Base-by-base conservation (phyloP, 345 rosid species). In the Eucalyptus cladocalyx region DNA sequence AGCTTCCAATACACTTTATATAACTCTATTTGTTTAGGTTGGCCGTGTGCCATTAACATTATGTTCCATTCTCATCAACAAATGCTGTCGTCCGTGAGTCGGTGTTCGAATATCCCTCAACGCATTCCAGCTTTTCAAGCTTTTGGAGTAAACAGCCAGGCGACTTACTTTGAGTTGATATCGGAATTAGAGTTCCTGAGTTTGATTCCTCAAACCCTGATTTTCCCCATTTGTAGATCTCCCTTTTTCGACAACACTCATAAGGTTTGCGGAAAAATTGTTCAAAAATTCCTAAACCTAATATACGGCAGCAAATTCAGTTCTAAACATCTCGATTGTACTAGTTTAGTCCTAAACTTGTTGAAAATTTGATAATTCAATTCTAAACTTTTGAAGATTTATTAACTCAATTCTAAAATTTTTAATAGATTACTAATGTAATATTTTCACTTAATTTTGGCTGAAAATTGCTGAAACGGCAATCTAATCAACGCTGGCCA, bases 391-490 rank as follows among this genome's bases (percentile, higher is more conserved):
- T 56, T 56, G 28, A 56, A 56, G 28, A 56, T 56, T 23, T 56
- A 1, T 56, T 56, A 56, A 56, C 23, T 56, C 0, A 56, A 2
- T 56, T 9, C 1, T 56, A 56, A 56, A 56, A 3, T 56, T 56
- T 54, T 21, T 4, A 23, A 56, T 56, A 21, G 3, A 56, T 23
- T 56, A 56, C 1, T 24, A 56, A 23, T 56, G 1, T 56, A 2
- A 9, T 56, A 0, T 23, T 56, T 56, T 23, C 60, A 56, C 28
- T 56, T 56, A 56, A 23, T 56, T 56, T 56, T 23, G 12, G 3
- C 8, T 23, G 3, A 24, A 56, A 56, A 56, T 56, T 1, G 6
- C 1, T 23, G 6, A 23, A 10, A 56, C 0, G 1, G 0, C 4
- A 56, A 24, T 56, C 6, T 6, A 24, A 1, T 56, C 12, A 56